Percentiles rank a stretch among this genome's conserved stretches.
phyloP scores from a whole-genome alignment of 306 rosid genomes.

The Phaseolus lunatus region DNA sequence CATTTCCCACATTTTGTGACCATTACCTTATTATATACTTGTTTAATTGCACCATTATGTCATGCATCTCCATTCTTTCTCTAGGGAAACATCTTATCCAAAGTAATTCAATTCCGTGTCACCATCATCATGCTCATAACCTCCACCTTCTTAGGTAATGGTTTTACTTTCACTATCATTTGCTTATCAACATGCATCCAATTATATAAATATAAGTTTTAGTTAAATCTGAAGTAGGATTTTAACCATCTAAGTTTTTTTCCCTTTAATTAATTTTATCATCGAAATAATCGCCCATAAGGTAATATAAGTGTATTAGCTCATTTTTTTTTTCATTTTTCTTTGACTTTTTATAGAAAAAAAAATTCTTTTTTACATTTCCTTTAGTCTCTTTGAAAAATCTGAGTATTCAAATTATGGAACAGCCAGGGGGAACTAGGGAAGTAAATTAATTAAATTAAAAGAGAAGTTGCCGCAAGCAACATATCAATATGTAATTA shows the following conservation, averaged over 20 bases:
- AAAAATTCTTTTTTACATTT: no score
- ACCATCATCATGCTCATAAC: constrained; percentile 46
- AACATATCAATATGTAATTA: not conserved
- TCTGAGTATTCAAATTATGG: not conserved
- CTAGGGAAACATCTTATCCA: constrained; percentile 28
- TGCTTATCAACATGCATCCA: constrained; percentile 31
- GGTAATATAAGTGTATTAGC: not conserved
- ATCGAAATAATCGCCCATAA: not conserved
- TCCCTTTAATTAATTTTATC: not conserved
- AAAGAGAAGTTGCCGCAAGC: not conserved
- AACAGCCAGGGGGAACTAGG: not conserved
- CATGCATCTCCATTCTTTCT: constrained; percentile 28
- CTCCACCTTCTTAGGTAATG: constrained; percentile 39
- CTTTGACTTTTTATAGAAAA: no score
- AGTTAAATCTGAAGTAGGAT: constrained; percentile 28
- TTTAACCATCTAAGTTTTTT: constrained; percentile 26
- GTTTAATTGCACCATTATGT: constrained; percentile 15
- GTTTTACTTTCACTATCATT: constrained; percentile 36
- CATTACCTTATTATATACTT: constrained; percentile 3
- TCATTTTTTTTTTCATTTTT: not conserved
- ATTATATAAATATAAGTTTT: constrained; percentile 4
- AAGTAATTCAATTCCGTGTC: constrained; percentile 44
- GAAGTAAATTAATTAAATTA: not conserved
- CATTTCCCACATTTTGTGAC: constrained; percentile 20
- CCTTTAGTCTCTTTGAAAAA: not conserved